These are phyloP conservation scores for Micractinium sp. DNA, from an alignment of 139 green algal genomes.

Conservation along the genomic window DNA sequence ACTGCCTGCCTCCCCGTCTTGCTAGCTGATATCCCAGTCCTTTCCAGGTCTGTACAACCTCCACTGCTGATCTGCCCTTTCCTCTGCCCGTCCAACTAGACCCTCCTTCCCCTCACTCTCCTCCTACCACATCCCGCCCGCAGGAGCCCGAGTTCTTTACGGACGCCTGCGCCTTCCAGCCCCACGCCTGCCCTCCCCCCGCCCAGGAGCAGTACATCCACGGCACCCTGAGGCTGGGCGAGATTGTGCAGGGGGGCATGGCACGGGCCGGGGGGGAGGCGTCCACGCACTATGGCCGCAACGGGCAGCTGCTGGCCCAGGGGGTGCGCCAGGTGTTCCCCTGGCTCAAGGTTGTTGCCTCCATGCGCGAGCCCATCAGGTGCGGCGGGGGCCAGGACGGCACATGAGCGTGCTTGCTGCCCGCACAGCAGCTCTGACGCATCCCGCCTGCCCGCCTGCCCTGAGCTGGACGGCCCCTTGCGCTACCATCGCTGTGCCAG, in stretches of 20 bases:
- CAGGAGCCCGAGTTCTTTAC: constrained; percentile 44
- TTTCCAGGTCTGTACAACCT: no score
- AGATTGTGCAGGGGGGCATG: background rate
- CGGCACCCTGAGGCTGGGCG: background rate
- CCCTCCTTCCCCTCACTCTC: background rate
- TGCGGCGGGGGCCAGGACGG: no score
- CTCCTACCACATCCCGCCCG: background rate
- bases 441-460: no score
- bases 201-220: constrained; percentile 20
- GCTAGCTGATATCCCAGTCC: no score
- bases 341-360: constrained; percentile 32
- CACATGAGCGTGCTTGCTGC: no score
- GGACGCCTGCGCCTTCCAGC: constrained; percentile 12
- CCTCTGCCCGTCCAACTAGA: no score
- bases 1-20: no score
- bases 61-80: no score
- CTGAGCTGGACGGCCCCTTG: no score
- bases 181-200: background rate
- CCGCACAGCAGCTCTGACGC: no score
- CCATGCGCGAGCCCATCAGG: constrained; percentile 31
- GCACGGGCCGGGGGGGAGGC: background rate
- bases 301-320: constrained; percentile 1
- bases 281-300: constrained; percentile 27
- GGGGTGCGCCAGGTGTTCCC: constrained; percentile 19
- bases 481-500: no score